Evolutionary conservation across 2,329 filamentous ascomycete species (phyloP), one percentile per base, ranked within the genome.

Genomic region (Remersonia thermophila): DNA sequence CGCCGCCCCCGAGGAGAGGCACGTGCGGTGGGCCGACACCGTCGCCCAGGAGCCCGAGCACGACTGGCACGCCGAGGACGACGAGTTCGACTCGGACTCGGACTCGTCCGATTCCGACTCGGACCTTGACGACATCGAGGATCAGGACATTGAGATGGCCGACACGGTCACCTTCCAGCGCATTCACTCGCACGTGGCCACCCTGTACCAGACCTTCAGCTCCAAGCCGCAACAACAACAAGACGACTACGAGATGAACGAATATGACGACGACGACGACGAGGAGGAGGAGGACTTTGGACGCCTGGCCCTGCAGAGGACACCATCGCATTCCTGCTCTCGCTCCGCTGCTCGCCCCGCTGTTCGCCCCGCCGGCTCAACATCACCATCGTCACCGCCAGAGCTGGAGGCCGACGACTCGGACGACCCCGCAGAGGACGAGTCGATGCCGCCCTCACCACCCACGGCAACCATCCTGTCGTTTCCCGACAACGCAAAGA

Each of bases 11-110:
- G 68, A 80, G 48, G 72, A 83, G 44, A 74, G 73, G 58, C 83
- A 83, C 64, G 76, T 93, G 50, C 81, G 89, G 68, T 94, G 85
- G 84, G 83, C 83, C 53, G 83, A 93, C 58, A 69, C 73, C 38
- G 72, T 87, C 45, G 69, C 73, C 42, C 82, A 87, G 59, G 79
- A 83, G 47, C 63, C 71, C 35, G 75, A 83, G 55, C 77, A 84
- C 43, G 79, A 85, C 47, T 77, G 73, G 65, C 66, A 76, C 43
- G 69, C 69, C 46, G 77, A 81, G 47, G 77, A 83, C 47, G 71
- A 72, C 46, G 65, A 67, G 46, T 67, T 65, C 42, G 71, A 76
- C 47, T 68, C 65, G 38, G 66, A 65, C 40, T 72, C 66, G 32
- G 58, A 67, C 32, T 59, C 57, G 39, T 12, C 27, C 7, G 66